Conservation (phyloP, 1,284 basidiomycete species). For the Ceratobasidium theobromae region DNA sequence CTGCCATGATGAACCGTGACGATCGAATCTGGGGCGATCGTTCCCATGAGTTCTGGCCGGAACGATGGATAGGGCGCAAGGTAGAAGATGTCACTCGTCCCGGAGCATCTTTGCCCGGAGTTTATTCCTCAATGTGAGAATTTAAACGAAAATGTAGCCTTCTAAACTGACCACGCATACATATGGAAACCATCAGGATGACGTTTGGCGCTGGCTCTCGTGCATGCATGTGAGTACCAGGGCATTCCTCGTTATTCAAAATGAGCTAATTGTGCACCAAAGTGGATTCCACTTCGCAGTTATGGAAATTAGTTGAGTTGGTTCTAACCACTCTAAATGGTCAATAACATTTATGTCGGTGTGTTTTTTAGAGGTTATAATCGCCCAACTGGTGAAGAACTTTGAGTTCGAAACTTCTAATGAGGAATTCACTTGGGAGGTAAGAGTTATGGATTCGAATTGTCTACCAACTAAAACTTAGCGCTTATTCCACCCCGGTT, state of each 20-base stretch:
- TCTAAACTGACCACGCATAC: neutral
- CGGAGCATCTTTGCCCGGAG: constrained; percentile 1
- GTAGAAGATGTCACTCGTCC: constrained; percentile 16
- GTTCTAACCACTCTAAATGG: neutral
- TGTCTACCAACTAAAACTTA: neutral
- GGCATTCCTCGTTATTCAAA: neutral
- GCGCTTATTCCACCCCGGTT: neutral
- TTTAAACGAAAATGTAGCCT: neutral
- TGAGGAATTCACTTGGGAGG: constrained; percentile 9
- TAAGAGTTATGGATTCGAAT: neutral
- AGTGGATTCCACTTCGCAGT: constrained; percentile 26
- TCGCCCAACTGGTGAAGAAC: neutral
- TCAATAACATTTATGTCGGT: neutral
- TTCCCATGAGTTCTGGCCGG: constrained; percentile 9
- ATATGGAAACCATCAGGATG: neutral
- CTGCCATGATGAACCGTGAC: constrained; percentile 40
- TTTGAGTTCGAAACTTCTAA: constrained; percentile 20
- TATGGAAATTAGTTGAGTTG: constrained; percentile 25
- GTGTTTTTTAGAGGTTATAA: neutral
- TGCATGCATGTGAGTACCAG: neutral
- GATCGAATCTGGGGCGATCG: constrained; percentile 11
- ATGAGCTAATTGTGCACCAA: neutral
- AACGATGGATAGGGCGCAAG: constrained; percentile 20
- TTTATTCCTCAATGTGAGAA: constrained; percentile 19
- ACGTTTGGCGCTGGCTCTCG: neutral